Evolutionary conservation across 345 rosid genomes (phyloP).

Genomic region (Chamaenerion angustifolium): DNA sequence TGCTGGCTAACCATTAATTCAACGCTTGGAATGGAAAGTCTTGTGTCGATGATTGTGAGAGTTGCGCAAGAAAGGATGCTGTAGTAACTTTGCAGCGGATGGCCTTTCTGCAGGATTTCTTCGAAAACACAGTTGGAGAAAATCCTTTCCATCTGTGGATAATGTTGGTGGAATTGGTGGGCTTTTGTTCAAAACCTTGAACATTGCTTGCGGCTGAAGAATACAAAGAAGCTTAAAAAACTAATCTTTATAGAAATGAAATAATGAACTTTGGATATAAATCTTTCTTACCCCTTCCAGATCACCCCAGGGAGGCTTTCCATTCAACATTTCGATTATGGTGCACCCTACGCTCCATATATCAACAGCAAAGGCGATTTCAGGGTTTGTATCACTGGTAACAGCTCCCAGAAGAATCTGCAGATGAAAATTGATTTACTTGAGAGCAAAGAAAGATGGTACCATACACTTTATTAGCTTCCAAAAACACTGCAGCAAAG

Average conservation of each 20-base stretch:
- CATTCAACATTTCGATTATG: constrained; percentile 49
- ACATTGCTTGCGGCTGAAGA: constrained; percentile 54
- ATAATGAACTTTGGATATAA: not conserved
- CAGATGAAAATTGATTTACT: constrained; percentile 3
- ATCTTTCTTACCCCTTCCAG: constrained; percentile 44
- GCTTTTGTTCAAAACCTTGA: constrained; percentile 34
- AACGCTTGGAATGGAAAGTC: constrained; percentile 8
- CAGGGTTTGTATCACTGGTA: constrained; percentile 25
- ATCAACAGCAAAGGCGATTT: constrained; percentile 62
- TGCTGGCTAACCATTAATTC: constrained; percentile 14
- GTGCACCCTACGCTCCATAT: constrained; percentile 75
- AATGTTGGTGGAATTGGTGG: constrained; percentile 48
- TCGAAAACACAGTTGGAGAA: constrained; percentile 38
- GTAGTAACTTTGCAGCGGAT: constrained; percentile 32
- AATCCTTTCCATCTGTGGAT: constrained; percentile 49
- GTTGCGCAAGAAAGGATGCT: constrained; percentile 42
- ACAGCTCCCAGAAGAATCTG: constrained; percentile 46
- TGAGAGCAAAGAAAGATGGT: not conserved
- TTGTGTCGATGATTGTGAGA: constrained; percentile 19
- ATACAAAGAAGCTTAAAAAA: constrained; percentile 2
- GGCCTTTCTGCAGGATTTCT: constrained; percentile 55
- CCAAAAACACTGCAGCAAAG: not conserved
- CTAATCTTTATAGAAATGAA: not conserved
- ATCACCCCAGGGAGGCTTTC: constrained; percentile 65
- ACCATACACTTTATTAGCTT: not conserved